Percentiles rank a stretch among this genome's conserved stretches.
These are phyloP conservation scores for Trichoderma erinaceum DNA, from an alignment of 495 filamentous ascomycete species.

Conservation along the genomic window DNA sequence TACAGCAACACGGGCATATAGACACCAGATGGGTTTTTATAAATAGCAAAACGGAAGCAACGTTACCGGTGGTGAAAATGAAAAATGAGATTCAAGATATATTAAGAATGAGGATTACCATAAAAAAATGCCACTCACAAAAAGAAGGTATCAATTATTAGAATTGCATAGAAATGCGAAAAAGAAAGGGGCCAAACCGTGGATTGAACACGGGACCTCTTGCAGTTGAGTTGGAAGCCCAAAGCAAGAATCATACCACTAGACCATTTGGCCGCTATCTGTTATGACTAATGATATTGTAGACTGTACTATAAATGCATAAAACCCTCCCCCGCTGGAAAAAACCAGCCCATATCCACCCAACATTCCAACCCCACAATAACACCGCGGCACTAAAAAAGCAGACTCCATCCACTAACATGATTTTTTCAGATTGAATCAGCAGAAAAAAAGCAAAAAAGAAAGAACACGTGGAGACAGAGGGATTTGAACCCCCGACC, in stretches of 20 bases:
- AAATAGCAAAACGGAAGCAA: no score
- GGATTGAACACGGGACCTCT: conserved; percentile 14
- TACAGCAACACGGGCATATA: no score
- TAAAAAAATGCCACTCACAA: no score
- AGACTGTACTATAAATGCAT: background rate
- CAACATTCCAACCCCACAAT: background rate
- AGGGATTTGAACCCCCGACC: conserved; percentile 11
- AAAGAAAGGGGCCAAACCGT: conserved; percentile 12
- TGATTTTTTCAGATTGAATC: background rate
- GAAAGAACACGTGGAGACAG: background rate
- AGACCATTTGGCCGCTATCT: conserved; percentile 8
- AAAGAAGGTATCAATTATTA: background rate
- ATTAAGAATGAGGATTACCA: no score
- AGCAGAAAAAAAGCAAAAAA: background rate
- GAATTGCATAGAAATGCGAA: background rate
- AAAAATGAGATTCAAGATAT: no score
- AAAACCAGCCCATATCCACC: background rate
- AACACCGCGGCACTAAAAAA: background rate
- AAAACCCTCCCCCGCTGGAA: background rate
- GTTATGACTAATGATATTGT: background rate
- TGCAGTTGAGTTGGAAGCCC: conserved; percentile 7
- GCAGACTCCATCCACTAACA: background rate
- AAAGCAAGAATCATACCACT: conserved; percentile 14
- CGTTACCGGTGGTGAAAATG: no score
- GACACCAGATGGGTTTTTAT: no score